Evolutionary conservation across 495 filamentous ascomycete genomes (phyloP).

Genomic region (Rusavskia elegans): DNA sequence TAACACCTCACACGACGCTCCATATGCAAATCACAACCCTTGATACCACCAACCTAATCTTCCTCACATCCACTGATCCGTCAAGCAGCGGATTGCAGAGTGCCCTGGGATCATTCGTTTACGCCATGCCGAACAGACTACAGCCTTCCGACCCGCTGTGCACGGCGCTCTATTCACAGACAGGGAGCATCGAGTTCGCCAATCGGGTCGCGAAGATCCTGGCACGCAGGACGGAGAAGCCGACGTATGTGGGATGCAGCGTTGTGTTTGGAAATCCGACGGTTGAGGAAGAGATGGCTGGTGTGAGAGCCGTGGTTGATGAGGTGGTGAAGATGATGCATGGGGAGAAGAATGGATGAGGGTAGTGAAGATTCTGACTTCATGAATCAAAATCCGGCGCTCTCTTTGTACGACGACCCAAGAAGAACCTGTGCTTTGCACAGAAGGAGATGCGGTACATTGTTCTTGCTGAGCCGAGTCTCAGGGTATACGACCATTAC

Average conservation of each 20-base stretch:
- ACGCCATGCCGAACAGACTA: conserved; percentile 67
- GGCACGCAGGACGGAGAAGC: conserved; percentile 47
- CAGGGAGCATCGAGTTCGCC: conserved; percentile 69
- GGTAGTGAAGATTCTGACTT: conserved; percentile 1
- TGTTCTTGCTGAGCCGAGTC: no score
- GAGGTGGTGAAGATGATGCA: conserved; percentile 45
- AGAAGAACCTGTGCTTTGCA: no score
- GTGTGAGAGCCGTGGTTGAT: conserved; percentile 54
- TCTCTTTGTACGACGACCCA: no score
- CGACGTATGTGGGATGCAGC: conserved; percentile 73
- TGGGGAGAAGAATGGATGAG: conserved; percentile 2
- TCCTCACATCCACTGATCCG: conserved; percentile 51
- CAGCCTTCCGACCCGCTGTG: conserved; percentile 47
- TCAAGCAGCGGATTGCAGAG: conserved; percentile 20
- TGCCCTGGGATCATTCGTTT: conserved; percentile 74
- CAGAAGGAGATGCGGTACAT: no score
- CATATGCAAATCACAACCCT: conserved; percentile 62
- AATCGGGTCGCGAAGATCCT: conserved; percentile 72
- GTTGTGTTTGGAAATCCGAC: conserved; percentile 49
- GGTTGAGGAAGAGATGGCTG: conserved; percentile 93
- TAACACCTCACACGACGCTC: conserved; percentile 58
- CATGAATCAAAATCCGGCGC: no score
- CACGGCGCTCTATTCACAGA: conserved; percentile 60
- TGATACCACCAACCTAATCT: conserved; percentile 49
- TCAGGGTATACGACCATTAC: no score